Evolutionary conservation across 176 grass and related monocot species (phyloP), one percentile per base, ranked within the genome.

Genomic region (Dactylis glomerata): DNA sequence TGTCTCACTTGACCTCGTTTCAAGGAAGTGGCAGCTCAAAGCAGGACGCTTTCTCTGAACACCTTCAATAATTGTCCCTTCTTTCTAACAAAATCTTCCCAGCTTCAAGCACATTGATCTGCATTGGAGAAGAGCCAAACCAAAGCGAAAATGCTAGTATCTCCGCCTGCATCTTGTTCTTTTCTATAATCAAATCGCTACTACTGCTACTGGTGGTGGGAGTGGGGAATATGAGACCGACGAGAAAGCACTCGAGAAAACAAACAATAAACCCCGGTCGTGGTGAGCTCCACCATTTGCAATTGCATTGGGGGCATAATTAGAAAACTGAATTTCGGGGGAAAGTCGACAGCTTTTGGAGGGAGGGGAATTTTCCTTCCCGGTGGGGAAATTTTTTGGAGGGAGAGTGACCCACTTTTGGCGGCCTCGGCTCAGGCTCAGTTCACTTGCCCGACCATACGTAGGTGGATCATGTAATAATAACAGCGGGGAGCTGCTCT

Each of bases 231-330:
- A 87, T 80, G 81, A 51, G 81, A 81, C 76, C 15, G 76, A 87
- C 80, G 68, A 84, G 84, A 91, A 87, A 58, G 70, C 26, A 11
- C 17, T 32, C 2, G 62, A 11, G 22, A 23, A 11, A 27, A 34
- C 59, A 89, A 86, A 77, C 47, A 82, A 85, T 82, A 85, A 75
- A 42, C 13, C 75, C 34, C 47, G 38, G 79, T 70, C 49, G 84
- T 91, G 89, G 85, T 76, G 89, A 87, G 89, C 89, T 91, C 89
- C 89, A 87, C 89, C 85, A 91, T 87, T 84, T 75, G 88, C 88
- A 46, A n/a, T n/a, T n/a, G n/a, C n/a, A n/a, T n/a, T 68, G 30
- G 54, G 44, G 47, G 65, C 84, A 79, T 83, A 57, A 82, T 78
- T 86, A 73, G 33, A 55, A 72, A 77, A 90, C 76, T 90, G 84